Conservation (phyloP, 345 rosid genomes). For the Gossypium thurberi region DNA sequence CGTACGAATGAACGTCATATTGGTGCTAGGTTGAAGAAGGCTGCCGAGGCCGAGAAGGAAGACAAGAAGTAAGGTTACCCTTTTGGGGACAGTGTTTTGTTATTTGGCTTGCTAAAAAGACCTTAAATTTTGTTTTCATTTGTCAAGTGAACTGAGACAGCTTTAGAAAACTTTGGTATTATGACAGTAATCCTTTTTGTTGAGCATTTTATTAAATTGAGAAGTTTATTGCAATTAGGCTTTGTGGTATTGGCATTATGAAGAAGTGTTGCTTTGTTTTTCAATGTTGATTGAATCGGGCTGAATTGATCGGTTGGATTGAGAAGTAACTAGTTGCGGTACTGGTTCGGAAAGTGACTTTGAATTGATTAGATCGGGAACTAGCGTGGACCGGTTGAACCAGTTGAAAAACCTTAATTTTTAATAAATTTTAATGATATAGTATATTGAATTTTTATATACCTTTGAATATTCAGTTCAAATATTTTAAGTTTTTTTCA, state of each 20-base stretch:
- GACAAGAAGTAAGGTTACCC: slow-evolving; percentile 58
- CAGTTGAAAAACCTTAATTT: too few relatives aligned
- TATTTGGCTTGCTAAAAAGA: background rate
- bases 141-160: background rate
- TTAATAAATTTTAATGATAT: too few relatives aligned
- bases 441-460: too few relatives aligned
- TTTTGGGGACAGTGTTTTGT: background rate
- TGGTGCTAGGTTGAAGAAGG: slow-evolving; percentile 70
- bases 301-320: too few relatives aligned
- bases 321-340: too few relatives aligned
- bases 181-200: background rate
- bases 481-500: too few relatives aligned
- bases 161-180: background rate
- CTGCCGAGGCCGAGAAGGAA: slow-evolving; percentile 88
- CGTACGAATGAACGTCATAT: slow-evolving; percentile 48
- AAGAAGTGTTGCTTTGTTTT: background rate
- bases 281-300: too few relatives aligned
- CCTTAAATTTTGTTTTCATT: background rate
- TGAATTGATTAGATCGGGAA: too few relatives aligned
- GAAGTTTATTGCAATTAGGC: background rate
- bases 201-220: background rate
- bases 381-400: too few relatives aligned
- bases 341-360: too few relatives aligned
- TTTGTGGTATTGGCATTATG: background rate
- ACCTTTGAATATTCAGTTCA: too few relatives aligned